A percentile compares a stretch with the other conserved stretches of the same genome.
These are phyloP conservation scores for Gynandropsis gynandra DNA, from an alignment of 345 rosid species.

Conservation along the genomic window DNA sequence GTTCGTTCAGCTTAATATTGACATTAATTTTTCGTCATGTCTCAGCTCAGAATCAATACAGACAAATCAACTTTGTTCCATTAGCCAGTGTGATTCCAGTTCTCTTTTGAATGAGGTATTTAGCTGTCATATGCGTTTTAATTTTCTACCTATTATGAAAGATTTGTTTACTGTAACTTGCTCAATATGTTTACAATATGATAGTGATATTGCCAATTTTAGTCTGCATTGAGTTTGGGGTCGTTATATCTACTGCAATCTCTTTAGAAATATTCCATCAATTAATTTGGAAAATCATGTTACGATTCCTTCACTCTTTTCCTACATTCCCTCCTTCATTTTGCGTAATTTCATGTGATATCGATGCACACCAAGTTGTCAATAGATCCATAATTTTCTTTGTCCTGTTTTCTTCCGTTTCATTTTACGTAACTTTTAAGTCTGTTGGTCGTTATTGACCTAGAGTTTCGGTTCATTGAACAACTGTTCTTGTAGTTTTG, in stretches of 20 bases:
- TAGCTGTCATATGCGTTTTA: conserved; percentile 1
- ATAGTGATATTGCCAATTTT: not conserved
- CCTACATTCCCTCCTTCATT: too few species aligned
- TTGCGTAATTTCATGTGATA: too few species aligned
- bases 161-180: not conserved
- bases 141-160: not conserved
- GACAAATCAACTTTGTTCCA: conserved; percentile 87
- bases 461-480: too few species aligned
- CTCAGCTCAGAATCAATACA: conserved; percentile 88
- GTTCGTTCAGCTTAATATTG: conserved; percentile 21
- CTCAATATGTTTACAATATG: not conserved
- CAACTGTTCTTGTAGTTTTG: not conserved
- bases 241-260: not conserved
- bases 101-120: conserved; percentile 89
- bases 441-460: too few species aligned
- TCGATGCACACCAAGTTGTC: too few species aligned
- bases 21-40: conserved; percentile 25
- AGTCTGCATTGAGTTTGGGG: not conserved
- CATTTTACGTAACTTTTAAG: too few species aligned
- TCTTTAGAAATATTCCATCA: not conserved
- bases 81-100: conserved; percentile 77
- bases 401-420: too few species aligned
- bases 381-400: too few species aligned
- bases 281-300: not conserved
- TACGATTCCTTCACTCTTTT: too few species aligned